These are phyloP conservation scores for Amanita jacksonii DNA, from an alignment of 768 basidiomycete genomes.

Conservation along the genomic window DNA sequence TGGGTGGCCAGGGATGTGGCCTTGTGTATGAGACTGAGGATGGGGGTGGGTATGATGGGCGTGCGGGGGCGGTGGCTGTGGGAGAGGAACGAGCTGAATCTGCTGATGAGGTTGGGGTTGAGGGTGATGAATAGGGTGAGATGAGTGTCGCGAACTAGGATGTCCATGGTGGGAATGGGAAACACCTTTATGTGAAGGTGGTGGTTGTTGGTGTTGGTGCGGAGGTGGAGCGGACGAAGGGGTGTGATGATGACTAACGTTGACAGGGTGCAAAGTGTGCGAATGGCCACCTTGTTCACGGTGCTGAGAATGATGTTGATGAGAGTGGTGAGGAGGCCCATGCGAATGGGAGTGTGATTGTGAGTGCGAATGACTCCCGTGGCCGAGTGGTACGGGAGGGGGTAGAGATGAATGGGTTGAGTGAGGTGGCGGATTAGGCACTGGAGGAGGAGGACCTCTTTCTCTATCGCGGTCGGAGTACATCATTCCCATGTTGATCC, in stretches of 20 bases:
- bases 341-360: constrained; percentile 6
- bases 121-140: constrained; percentile 6
- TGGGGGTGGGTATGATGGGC: neutral
- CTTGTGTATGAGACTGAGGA: constrained; percentile 1
- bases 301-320: constrained; percentile 7
- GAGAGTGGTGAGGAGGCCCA: constrained; percentile 4
- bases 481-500: constrained; percentile 9
- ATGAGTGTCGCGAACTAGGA: neutral
- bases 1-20: constrained; percentile 2
- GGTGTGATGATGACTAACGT: constrained; percentile 4
- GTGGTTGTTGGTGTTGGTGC: neutral
- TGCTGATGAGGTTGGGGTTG: constrained; percentile 6
- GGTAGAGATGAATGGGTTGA: neutral
- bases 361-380: constrained; percentile 4
- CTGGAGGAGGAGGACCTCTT: constrained; percentile 1
- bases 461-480: constrained; percentile 6
- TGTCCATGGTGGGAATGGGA: constrained; percentile 1
- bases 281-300: constrained; percentile 7
- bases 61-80: constrained; percentile 3
- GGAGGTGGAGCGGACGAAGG: constrained; percentile 1
- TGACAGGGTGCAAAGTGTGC: neutral
- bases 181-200: neutral
- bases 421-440: constrained; percentile 1
- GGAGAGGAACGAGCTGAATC: constrained; percentile 7
- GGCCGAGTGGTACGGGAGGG: constrained; percentile 1